These are phyloP conservation scores for Pichia kudriavzevii DNA, from an alignment of 1,139 yeast genomes.

Conservation along the genomic window DNA sequence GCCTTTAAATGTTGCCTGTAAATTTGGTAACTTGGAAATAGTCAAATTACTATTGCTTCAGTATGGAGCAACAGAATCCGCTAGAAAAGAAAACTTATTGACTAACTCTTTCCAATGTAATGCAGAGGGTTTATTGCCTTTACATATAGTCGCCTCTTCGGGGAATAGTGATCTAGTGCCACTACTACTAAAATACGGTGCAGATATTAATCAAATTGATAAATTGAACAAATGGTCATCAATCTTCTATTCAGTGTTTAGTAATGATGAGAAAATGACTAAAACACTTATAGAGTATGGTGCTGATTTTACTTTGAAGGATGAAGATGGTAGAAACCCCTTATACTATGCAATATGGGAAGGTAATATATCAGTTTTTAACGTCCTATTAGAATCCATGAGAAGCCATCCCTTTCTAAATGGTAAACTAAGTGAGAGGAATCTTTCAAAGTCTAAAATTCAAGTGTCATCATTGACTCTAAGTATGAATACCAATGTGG, in stretches of 20 bases:
- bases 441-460: not conserved
- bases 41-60: conserved; percentile 50
- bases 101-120: conserved; percentile 45
- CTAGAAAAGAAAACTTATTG: conserved; percentile 23
- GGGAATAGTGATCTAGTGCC: conserved; percentile 69
- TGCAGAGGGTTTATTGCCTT: conserved; percentile 81
- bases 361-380: conserved; percentile 76
- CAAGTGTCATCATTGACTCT: conserved; percentile 8
- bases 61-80: conserved; percentile 30
- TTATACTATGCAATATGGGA: conserved; percentile 90
- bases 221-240: conserved; percentile 93
- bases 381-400: conserved; percentile 44
- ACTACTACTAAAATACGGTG: conserved; percentile 62
- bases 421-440: conserved; percentile 2
- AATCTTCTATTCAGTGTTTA: conserved; percentile 80
- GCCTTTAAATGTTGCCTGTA: conserved; percentile 87
- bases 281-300: conserved; percentile 63
- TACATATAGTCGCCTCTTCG: conserved; percentile 82
- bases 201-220: conserved; percentile 73
- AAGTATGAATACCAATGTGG: conserved; percentile 4
- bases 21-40: conserved; percentile 68
- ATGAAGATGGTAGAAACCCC: conserved; percentile 78
- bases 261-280: conserved; percentile 71
- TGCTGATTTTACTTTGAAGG: conserved; percentile 66
- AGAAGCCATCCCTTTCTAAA: conserved; percentile 9